Conservation (phyloP, 352 stramenopile genomes). For the Aphanomyces cochlioides region DNA sequence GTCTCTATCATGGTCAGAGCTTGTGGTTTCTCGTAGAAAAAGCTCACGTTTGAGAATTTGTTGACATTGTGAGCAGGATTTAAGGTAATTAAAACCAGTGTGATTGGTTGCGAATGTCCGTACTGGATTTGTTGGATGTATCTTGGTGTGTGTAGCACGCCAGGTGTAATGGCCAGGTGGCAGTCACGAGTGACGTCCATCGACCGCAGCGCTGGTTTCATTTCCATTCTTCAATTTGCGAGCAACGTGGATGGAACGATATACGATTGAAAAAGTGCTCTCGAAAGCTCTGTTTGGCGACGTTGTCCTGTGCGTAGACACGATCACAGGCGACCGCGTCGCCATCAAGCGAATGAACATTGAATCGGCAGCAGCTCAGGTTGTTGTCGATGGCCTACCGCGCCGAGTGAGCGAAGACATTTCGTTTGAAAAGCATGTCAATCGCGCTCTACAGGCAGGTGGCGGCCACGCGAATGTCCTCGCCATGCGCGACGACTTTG, state of each 20-base stretch:
- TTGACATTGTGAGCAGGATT: not conserved
- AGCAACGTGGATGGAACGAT: not conserved
- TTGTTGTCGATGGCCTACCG: not conserved
- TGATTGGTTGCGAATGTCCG: not conserved
- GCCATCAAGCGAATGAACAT: slow-evolving; percentile 42
- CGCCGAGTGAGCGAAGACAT: slow-evolving; percentile 12
- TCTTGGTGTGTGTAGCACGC: not conserved
- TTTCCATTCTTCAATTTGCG: slow-evolving; percentile 15
- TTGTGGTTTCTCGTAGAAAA: too few relatives aligned
- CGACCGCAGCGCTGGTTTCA: not conserved
- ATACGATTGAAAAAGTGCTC: slow-evolving; percentile 28
- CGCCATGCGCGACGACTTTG: slow-evolving; percentile 61
- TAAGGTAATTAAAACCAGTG: not conserved
- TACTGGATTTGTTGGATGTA: not conserved
- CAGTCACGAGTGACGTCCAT: not conserved
- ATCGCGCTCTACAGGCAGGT: slow-evolving; percentile 35
- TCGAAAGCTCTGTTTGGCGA: slow-evolving; percentile 45
- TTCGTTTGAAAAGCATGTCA: slow-evolving; percentile 7
- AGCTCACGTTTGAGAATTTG: too few relatives aligned
- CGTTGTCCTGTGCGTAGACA: slow-evolving; percentile 48
- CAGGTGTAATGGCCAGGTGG: too few relatives aligned
- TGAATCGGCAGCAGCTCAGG: not conserved
- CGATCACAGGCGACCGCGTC: slow-evolving; percentile 42
- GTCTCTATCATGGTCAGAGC: too few relatives aligned
- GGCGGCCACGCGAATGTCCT: slow-evolving; percentile 73